Evolutionary conservation across 164 flowering plant genomes (phyloP), one percentile per base, ranked within the genome.

Genomic region (Amborella trichopoda): DNA sequence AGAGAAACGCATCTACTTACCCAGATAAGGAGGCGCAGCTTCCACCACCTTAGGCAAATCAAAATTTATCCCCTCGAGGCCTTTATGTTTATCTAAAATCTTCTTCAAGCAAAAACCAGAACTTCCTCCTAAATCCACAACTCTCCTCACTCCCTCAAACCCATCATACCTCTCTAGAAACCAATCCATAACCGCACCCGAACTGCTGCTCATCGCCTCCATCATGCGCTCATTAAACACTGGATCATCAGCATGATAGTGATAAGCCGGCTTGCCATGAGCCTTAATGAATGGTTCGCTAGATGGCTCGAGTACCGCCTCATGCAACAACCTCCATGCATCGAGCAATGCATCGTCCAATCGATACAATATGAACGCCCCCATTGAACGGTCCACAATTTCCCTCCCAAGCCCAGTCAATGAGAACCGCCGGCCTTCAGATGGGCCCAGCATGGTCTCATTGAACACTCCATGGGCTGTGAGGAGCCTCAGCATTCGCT

Each of bases 101-200:
- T 78, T 71, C 64, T 59, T 54, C 55, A 84, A 61, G 55, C 82
- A 81, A 54, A 77, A 80, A 27, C 94, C 94, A 2, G 73, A 77
- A 45, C 89, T 83, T 1, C 94, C 94, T 4, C 94, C 94, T 4
- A 84, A 81, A 48, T 84, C 94, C 2, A 83, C 89, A 44, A 83
- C 26, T 27, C 54, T 58, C 26, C 48, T 28, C 20, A 78, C 72
- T 0, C 74, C 81, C 0, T 43, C 43, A 22, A 83, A 80, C 40
- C 86, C 89, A 42, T 68, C 72, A 54, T 80, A 80, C 3, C 77
- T 68, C 18, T 68, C 68, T 63, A 83, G 38, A 1, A 84, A 23
- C 1, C 81, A 78, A 54, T 56, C 74, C 77, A 81, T 76, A 69
- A 81, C 76, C 39, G 94, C 89, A 44, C 71, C 83, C 0, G 94